A percentile compares a stretch with the other conserved stretches of the same genome.
phyloP scores from a whole-genome alignment of 2,329 filamentous ascomycete genomes.

The Sphaceloma murrayae region DNA sequence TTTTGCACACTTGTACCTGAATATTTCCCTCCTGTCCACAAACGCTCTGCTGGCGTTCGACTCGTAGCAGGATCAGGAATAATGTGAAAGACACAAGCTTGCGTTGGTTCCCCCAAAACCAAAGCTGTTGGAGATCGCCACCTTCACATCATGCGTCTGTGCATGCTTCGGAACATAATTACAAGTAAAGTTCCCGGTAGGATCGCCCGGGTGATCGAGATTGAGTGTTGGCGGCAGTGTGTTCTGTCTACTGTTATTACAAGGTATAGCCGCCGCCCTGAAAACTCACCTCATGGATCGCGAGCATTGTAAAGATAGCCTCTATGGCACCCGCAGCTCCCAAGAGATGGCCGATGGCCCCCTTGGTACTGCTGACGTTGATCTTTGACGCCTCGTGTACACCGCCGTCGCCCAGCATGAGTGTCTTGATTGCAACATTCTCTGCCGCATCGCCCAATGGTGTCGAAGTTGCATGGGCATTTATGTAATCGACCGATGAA shows the following conservation, averaged over 20 bases:
- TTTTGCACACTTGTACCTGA: no score
- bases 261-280: constrained; percentile 11
- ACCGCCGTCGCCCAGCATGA: constrained; percentile 68
- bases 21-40: no score
- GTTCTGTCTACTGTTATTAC: constrained; percentile 47
- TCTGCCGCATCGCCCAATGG: constrained; percentile 79
- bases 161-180: constrained; percentile 71
- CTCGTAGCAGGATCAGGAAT: constrained; percentile 15
- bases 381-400: constrained; percentile 52
- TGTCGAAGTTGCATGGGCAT: constrained; percentile 90
- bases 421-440: constrained; percentile 65
- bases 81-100: constrained; percentile 64
- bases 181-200: constrained; percentile 59
- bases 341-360: constrained; percentile 80
- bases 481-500: constrained; percentile 73
- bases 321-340: constrained; percentile 88
- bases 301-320: constrained; percentile 72
- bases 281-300: constrained; percentile 61
- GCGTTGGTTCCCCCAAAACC: constrained; percentile 97
- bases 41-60: no score
- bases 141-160: constrained; percentile 60
- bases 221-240: constrained; percentile 81
- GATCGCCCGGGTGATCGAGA: constrained; percentile 51
- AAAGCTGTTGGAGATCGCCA: constrained; percentile 89
- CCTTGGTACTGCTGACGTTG: constrained; percentile 88